phyloP scores from a whole-genome alignment of 2,329 filamentous ascomycete genomes.

The Scopulariopsis brevicaulis region DNA sequence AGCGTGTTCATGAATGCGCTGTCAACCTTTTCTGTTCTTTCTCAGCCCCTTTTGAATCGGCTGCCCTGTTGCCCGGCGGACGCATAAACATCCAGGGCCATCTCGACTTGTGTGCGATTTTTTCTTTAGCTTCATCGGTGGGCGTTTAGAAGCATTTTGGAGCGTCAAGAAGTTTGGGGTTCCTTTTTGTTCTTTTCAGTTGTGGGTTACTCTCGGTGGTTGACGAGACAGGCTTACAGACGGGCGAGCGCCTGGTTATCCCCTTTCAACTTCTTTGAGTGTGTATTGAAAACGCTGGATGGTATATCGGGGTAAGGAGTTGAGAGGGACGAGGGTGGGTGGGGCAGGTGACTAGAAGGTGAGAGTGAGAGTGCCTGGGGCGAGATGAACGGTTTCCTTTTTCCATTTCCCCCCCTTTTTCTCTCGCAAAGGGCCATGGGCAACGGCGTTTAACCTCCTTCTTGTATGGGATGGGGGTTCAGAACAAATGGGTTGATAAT shows the following conservation, averaged over 20 bases:
- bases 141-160: not conserved
- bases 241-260: no score
- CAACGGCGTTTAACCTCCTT: not conserved
- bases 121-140: not conserved
- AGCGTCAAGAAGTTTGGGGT: not conserved
- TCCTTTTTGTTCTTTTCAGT: no score
- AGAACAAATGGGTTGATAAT: not conserved
- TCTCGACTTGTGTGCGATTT: not conserved
- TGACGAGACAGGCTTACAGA: no score
- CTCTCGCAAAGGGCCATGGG: not conserved
- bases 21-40: no score
- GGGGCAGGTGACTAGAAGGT: no score
- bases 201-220: no score
- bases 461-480: not conserved
- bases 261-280: no score
- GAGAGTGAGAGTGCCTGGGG: no score
- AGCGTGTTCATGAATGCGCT: no score
- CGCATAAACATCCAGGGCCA: not conserved
- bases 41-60: not conserved
- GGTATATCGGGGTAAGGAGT: no score
- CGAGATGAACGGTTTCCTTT: not conserved
- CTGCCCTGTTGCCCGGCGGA: not conserved
- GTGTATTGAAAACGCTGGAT: no score
- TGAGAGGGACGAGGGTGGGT: no score
- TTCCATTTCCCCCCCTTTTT: not conserved